Evolutionary conservation across 345 rosid species (phyloP).

Genomic region (Rhodamnia argentea): DNA sequence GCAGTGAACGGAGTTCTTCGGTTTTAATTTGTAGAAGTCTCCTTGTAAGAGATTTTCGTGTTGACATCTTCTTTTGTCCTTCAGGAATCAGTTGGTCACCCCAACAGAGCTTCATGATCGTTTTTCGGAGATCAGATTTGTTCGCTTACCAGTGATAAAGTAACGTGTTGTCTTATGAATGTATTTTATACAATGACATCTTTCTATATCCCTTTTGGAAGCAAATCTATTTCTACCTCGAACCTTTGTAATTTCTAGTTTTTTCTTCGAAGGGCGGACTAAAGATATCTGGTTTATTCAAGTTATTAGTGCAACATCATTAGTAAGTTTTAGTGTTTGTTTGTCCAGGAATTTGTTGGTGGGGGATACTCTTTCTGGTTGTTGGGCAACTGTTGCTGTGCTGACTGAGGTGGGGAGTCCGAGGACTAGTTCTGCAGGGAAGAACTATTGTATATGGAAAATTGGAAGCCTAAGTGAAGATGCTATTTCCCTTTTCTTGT

Average conservation of each 20-base stretch:
- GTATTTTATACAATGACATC: neutral
- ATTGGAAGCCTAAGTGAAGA: constrained; percentile 55
- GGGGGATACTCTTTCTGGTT: constrained; percentile 71
- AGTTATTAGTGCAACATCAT: neutral
- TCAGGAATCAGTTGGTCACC: constrained; percentile 57
- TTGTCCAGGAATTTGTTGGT: constrained; percentile 54
- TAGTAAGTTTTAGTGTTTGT: neutral
- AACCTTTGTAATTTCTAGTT: neutral
- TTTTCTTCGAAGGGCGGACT: neutral
- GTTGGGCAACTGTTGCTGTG: constrained; percentile 87
- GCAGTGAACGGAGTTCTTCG: constrained; percentile 4
- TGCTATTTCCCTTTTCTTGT: constrained; percentile 68
- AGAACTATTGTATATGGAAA: constrained; percentile 67
- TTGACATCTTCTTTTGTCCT: neutral
- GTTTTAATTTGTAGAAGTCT: neutral
- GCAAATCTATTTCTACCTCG: neutral
- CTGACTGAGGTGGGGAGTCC: constrained; percentile 70
- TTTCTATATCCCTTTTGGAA: neutral
- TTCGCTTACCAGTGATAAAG: constrained; percentile 60
- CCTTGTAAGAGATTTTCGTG: neutral
- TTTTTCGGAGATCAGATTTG: constrained; percentile 71
- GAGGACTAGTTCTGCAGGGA: constrained; percentile 67
- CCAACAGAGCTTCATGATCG: constrained; percentile 52
- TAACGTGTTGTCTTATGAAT: constrained; percentile 9
- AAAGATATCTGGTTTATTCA: neutral